These are phyloP conservation scores for Colletotrichum spinosum DNA, from an alignment of 2,329 filamentous ascomycete species.

Conservation along the genomic window DNA sequence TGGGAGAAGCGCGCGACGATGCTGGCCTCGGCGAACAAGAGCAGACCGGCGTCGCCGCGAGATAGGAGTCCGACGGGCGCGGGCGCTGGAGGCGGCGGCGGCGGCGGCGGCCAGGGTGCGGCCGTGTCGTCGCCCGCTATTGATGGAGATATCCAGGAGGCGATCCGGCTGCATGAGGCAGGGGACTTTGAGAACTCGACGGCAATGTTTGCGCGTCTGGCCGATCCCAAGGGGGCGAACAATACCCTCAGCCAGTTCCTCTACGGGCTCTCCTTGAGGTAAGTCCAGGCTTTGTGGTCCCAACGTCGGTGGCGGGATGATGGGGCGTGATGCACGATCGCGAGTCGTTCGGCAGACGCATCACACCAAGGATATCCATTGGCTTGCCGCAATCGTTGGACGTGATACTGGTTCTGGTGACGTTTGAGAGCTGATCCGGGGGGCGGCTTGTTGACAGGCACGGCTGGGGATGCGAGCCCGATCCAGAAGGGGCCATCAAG, in stretches of 20 bases:
- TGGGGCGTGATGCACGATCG: not conserved
- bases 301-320: too few relatives aligned
- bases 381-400: not conserved
- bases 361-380: not conserved
- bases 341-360: too few relatives aligned
- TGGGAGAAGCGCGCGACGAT: conserved; percentile 97
- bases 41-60: conserved; percentile 54
- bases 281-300: conserved; percentile 47
- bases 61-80: conserved; percentile 15
- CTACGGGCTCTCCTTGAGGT: conserved; percentile 92
- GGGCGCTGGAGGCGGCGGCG: conserved; percentile 27
- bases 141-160: conserved; percentile 87
- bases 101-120: conserved; percentile 10
- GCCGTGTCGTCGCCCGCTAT: conserved; percentile 63
- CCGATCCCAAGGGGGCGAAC: conserved; percentile 85
- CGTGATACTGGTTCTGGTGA: conserved; percentile 12
- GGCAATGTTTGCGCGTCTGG: conserved; percentile 84
- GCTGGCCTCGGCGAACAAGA: conserved; percentile 75
- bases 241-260: conserved; percentile 96
- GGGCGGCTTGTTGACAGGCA: conserved; percentile 67
- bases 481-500: conserved; percentile 79
- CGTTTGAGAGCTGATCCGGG: conserved; percentile 10
- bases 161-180: conserved; percentile 91
- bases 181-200: conserved; percentile 85
- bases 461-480: conserved; percentile 87